Evolutionary conservation across 768 basidiomycete species (phyloP), one percentile per base, ranked within the genome.

Genomic region (Boletus bicolor): DNA sequence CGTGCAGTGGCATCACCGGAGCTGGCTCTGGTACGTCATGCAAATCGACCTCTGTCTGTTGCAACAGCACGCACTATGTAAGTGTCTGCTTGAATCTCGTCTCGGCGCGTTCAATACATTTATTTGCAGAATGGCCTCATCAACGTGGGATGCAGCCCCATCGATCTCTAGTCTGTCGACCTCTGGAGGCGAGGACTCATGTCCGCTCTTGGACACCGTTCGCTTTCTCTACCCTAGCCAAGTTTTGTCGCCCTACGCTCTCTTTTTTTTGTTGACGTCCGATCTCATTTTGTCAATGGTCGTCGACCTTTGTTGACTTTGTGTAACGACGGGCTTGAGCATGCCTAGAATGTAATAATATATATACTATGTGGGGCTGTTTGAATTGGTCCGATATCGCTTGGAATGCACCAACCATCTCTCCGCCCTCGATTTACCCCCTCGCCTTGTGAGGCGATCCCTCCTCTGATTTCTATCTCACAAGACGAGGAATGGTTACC

Each of bases 401-500:
- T 30, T 30, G 28, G 7, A 30, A 51, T 38, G 48, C 36, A 56
- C 43, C 54, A 38, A 2, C 26, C 34, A 35, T 10, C 3, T 48
- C 9, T 15, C 37, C 66, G 68, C 4, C 66, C 66, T 7, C 68
- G 54, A 41, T 72, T 71, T 44, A 44, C 54, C 9, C 70, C 69
- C 21, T 61, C 47, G 21, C 57, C 68, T 39, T 65, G 63, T 32
- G 53, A 64, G 9, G 26, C 51, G 17, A 50, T 54, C n/a, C 36
- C 53, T 2, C 42, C 51, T 8, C 44, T 66, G 45, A 19, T 12
- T 4, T 60, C 36, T 2, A 6, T 4, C 41, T 47, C 38, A 42
- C 51, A 45, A 5, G 56, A 55, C 4, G 67, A 60, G 19, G 24
- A 42, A 28, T 71, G 70, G 70, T 0, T 62, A 0, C 73, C 80